These are phyloP conservation scores for Blastomyces gilchristii DNA, from an alignment of 2,329 filamentous ascomycete genomes.

Conservation along the genomic window DNA sequence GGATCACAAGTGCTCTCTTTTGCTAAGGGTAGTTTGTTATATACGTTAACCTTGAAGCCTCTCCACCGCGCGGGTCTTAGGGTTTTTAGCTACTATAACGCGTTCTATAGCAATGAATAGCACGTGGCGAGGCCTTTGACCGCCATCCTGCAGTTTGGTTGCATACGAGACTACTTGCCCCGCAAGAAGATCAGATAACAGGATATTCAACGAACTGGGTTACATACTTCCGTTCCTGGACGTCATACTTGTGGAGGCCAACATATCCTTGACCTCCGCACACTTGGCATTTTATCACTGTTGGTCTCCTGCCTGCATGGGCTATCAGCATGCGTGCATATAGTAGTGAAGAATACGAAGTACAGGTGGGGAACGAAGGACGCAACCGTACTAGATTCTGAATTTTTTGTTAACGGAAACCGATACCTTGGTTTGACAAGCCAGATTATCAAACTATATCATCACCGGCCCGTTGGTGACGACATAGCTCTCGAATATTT, in stretches of 20 bases:
- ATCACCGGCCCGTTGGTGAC: not conserved
- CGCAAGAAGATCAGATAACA: not conserved
- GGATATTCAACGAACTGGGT: not conserved
- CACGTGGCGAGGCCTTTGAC: not conserved
- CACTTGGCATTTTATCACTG: not conserved
- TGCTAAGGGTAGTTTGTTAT: no score
- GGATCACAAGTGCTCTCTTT: not conserved
- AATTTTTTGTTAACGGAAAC: constrained; percentile 2
- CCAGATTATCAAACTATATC: not conserved
- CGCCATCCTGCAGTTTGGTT: not conserved
- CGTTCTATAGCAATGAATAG: not conserved
- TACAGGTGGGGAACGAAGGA: not conserved
- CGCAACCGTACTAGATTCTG: not conserved
- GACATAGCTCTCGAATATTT: constrained; percentile 3
- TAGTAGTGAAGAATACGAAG: not conserved
- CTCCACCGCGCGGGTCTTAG: not conserved
- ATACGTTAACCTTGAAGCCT: not conserved
- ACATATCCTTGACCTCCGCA: not conserved
- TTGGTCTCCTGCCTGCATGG: not conserved
- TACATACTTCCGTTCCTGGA: constrained; percentile 1
- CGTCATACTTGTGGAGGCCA: constrained; percentile 3
- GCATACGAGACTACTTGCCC: not conserved
- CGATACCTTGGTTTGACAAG: not conserved
- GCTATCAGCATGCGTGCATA: not conserved
- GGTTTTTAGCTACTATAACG: not conserved